A percentile compares a stretch with the other conserved stretches of the same genome.
Evolutionary conservation across 208 protist species (phyloP).

Genomic region (Acanthamoeba triangularis): DNA sequence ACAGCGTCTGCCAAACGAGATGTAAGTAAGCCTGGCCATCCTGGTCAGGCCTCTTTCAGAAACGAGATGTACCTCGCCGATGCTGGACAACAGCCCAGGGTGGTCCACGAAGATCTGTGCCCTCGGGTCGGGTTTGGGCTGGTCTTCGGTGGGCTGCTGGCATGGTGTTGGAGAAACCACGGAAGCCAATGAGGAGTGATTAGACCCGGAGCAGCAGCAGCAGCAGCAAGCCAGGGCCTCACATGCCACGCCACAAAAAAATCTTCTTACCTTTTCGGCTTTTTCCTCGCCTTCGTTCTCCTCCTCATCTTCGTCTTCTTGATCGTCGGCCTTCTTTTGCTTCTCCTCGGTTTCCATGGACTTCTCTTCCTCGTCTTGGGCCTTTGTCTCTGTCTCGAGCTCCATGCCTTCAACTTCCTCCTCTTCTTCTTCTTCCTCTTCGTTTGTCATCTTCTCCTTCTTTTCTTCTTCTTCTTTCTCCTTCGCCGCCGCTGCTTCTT

Average conservation of each 20-base stretch:
- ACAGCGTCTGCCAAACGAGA: not conserved
- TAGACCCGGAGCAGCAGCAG: not conserved
- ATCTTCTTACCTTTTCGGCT: not conserved
- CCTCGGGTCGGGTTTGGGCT: constrained; percentile 9
- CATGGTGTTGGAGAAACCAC: not conserved
- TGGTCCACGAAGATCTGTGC: constrained; percentile 20
- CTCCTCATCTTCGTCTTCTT: not conserved
- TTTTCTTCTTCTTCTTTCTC: too few relatives aligned
- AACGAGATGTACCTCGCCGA: constrained; percentile 2
- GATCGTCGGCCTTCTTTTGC: not conserved
- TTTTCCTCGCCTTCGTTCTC: not conserved
- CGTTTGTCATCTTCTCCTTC: too few relatives aligned
- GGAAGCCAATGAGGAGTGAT: too few relatives aligned
- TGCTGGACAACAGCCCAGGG: not conserved
- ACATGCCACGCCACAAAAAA: too few relatives aligned
- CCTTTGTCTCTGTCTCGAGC: not conserved
- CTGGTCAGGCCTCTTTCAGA: too few relatives aligned
- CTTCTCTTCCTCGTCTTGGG: not conserved
- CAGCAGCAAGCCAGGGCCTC: too few relatives aligned
- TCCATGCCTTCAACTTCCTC: not conserved
- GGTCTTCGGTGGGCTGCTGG: not conserved
- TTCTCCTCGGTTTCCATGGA: constrained; percentile 1
- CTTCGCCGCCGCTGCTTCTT: not conserved
- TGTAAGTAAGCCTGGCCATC: too few relatives aligned
- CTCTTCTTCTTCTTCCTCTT: not conserved